Evolutionary conservation across 148 eudicot genomes (phyloP).

Genomic region (Camellia sinensis): DNA sequence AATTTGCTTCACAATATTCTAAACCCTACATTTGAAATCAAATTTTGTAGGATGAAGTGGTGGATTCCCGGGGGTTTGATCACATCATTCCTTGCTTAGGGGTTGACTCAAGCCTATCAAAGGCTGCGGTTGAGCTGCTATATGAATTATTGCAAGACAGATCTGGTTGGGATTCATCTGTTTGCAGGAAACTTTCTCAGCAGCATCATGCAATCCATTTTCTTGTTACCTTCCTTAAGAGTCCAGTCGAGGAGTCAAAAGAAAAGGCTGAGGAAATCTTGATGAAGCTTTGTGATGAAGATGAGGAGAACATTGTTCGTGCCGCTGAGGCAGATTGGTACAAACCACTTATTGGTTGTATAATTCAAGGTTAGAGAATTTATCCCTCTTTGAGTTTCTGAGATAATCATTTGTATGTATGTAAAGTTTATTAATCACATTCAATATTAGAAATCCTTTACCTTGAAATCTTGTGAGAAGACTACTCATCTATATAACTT

Average conservation of each 20-base stretch:
- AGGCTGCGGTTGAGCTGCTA: slow-evolving; percentile 36
- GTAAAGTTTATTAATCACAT: neutral
- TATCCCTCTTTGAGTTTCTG: neutral
- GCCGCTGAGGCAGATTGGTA: slow-evolving; percentile 41
- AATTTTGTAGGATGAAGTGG: slow-evolving; percentile 27
- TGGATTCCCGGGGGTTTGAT: slow-evolving; percentile 28
- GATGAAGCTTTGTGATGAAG: slow-evolving; percentile 37
- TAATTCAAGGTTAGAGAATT: slow-evolving; percentile 32
- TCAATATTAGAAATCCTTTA: neutral
- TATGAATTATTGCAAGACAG: slow-evolving; percentile 26
- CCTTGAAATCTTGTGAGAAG: slow-evolving; percentile 7
- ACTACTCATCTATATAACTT: neutral
- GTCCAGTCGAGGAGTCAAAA: slow-evolving; percentile 13
- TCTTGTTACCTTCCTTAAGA: slow-evolving; percentile 28
- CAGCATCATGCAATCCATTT: slow-evolving; percentile 21
- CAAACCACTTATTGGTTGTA: slow-evolving; percentile 30
- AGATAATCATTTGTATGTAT: neutral
- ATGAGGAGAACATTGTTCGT: slow-evolving; percentile 32
- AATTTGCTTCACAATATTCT: neutral
- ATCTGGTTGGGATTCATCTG: slow-evolving; percentile 26
- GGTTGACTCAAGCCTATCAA: slow-evolving; percentile 25
- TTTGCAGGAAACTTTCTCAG: slow-evolving; percentile 30
- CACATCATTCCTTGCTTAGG: slow-evolving; percentile 32
- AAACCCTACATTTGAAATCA: neutral
- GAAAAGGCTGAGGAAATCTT: slow-evolving; percentile 36